These are phyloP conservation scores for Magnolia changhungtana DNA, from an alignment of 164 flowering plant species.

Conservation along the genomic window DNA sequence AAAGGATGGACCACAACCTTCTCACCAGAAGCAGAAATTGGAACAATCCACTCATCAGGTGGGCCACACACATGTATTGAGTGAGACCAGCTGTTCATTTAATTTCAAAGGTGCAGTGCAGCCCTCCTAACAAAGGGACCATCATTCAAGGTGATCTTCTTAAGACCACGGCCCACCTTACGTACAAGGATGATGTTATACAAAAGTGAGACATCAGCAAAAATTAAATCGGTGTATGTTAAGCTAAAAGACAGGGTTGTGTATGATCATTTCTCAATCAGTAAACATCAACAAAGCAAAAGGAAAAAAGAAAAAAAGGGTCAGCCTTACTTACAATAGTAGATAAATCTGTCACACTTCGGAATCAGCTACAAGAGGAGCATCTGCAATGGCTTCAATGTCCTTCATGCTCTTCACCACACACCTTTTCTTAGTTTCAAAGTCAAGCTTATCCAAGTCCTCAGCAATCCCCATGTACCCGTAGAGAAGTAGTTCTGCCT, in stretches of 20 bases:
- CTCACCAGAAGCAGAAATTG: too few relatives aligned
- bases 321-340: background rate
- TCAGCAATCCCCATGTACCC: slow-evolving; percentile 60
- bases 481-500: slow-evolving; percentile 38
- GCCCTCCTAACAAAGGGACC: too few relatives aligned
- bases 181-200: background rate
- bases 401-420: slow-evolving; percentile 63
- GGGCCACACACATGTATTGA: too few relatives aligned
- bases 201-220: background rate
- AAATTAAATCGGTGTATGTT: background rate
- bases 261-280: background rate
- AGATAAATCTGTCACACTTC: background rate
- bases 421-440: slow-evolving; percentile 40
- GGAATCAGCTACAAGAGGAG: slow-evolving; percentile 20
- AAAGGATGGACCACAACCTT: too few relatives aligned
- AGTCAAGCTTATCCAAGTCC: slow-evolving; percentile 59
- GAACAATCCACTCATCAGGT: too few relatives aligned
- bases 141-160: too few relatives aligned
- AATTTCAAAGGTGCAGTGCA: too few relatives aligned
- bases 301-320: background rate
- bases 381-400: slow-evolving; percentile 47
- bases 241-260: background rate
- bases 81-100: too few relatives aligned
- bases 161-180: background rate
- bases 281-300: background rate